Evolutionary conservation across 2,329 filamentous ascomycete species (phyloP), one percentile per base, ranked within the genome.

Genomic region (Aspergillus calidoustus): DNA sequence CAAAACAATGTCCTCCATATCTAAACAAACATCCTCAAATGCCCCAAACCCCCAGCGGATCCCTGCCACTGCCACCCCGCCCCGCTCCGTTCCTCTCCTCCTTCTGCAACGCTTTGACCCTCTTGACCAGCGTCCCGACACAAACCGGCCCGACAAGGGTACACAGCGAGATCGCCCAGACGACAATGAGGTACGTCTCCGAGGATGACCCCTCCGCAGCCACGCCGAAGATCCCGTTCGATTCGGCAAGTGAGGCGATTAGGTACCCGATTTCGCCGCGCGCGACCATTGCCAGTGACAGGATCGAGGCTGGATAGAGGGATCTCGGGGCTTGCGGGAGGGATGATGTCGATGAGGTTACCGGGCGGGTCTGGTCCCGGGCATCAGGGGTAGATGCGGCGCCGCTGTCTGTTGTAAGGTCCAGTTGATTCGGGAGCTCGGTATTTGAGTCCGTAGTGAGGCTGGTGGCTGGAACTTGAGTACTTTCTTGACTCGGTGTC

Each of bases 221-320:
- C 47, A 63, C 9, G 13, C 48, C 52, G 43, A 85, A 85, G 11
- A 85, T 78, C 0, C 82, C 81, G 15, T 79, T 77, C 5, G 76
- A 82, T 68, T 91, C 83, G 0, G 89, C 89, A 0, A 93, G 74
- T 0, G 88, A 86, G 1, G 88, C 87, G 63, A 95, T 91, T 48
- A 94, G 74, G 64, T 92, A 92, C 0, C 91, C 90, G 38, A 94
- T 91, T 72, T 95, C 91, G 0, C 91, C 91, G n/a, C 91, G 82
- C 0, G 91, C 87, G 0, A 90, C 85, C 91, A 94, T 94, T 3
- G 86, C 86, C 19, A 84, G 80, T 0, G 88, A 88, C 0, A 93
- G 76, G 3, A 93, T 87, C 0, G 84, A 81, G 0, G 87, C 83
- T 0, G 90, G 89, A 64, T 92, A 89, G 1, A 91, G 77, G 0